Evolutionary conservation across 139 green algal genomes (phyloP), one percentile per base, ranked within the genome.

Genomic region (Haematococcus lacustris): DNA sequence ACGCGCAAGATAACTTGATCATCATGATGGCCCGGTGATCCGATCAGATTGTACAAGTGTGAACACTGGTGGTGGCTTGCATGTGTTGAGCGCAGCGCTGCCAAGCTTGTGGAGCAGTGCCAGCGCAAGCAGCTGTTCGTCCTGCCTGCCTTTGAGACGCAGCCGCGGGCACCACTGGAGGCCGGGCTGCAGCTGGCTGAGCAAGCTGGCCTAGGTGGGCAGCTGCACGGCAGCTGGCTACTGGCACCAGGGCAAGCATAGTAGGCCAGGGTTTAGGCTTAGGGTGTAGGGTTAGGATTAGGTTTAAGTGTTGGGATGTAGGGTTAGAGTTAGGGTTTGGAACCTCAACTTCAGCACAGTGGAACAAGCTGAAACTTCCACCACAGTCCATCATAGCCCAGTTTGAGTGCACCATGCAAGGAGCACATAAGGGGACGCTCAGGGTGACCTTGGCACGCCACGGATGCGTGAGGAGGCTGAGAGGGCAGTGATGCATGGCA

Each of bases 131-230:
- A 75, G 17, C 74, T 85, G 39, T 69, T 84, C 30, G 73, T 88
- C 38, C 59, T 88, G 69, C 82, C 82, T 23, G 79, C 80, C 6
- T 84, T 84, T 63, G 82, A 88, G 68, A 88, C 82, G 1, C n/a
- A 65, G 50, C 67, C 51, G 47, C 33, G 59, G n/a, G 51, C 79
- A 39, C 23, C 34, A 2, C 6, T 79, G 39, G 68, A 71, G 39
- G 40, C 73, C 13, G 77, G 73, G 21, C 33, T 7, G 3, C 25
- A 38, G 35, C 34, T 79, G 72, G 77, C 61, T n/a, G 51, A 74
- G 30, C 0, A 59, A 35, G 62, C 66, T 7, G 13, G 75, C 1
- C 2, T 6, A 66, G 66, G 76, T 78, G 60, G 53, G 53, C 4
- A 25, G 32, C 41, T n/a, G 13, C 23, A 34, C 43, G 43, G 43